A percentile compares a stretch with the other conserved stretches of the same genome.
These are phyloP conservation scores for Lactarius deliciosus DNA, from an alignment of 768 basidiomycete genomes.

Conservation along the genomic window DNA sequence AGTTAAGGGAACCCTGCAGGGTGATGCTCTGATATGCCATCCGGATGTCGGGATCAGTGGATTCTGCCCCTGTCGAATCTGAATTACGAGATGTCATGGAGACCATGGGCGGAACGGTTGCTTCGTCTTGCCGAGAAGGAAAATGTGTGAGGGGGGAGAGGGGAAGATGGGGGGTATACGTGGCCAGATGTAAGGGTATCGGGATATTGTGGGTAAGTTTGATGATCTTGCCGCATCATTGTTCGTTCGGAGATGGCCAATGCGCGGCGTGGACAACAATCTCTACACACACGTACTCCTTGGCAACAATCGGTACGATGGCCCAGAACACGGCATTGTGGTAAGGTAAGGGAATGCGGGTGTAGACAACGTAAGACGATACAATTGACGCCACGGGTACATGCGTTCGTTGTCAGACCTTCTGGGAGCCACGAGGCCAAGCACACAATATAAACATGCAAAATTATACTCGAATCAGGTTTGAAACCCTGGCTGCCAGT, in stretches of 20 bases:
- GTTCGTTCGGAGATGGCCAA: constrained; percentile 1
- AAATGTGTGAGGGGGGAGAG: constrained; percentile 4
- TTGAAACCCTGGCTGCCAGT: background rate
- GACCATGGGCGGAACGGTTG: constrained; percentile 9
- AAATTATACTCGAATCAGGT: background rate
- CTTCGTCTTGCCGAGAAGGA: background rate
- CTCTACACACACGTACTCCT: constrained; percentile 9
- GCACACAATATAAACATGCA: background rate
- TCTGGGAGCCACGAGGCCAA: background rate
- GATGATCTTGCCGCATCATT: constrained; percentile 15
- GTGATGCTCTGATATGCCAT: constrained; percentile 23
- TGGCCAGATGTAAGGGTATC: background rate
- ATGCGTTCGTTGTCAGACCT: background rate
- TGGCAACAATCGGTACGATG: constrained; percentile 11
- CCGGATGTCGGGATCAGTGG: constrained; percentile 21
- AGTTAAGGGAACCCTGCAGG: constrained; percentile 25
- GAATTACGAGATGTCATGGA: constrained; percentile 15
- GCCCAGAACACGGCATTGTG: constrained; percentile 1
- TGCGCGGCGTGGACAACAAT: background rate
- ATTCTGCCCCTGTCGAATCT: constrained; percentile 7
- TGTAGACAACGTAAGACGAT: background rate
- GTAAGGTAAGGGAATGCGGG: too few relatives aligned
- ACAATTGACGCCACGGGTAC: background rate
- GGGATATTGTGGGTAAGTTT: background rate
- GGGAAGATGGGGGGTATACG: background rate